Base-by-base conservation (phyloP, 139 green algal species). In the Tetratostichococcus sp. region DNA sequence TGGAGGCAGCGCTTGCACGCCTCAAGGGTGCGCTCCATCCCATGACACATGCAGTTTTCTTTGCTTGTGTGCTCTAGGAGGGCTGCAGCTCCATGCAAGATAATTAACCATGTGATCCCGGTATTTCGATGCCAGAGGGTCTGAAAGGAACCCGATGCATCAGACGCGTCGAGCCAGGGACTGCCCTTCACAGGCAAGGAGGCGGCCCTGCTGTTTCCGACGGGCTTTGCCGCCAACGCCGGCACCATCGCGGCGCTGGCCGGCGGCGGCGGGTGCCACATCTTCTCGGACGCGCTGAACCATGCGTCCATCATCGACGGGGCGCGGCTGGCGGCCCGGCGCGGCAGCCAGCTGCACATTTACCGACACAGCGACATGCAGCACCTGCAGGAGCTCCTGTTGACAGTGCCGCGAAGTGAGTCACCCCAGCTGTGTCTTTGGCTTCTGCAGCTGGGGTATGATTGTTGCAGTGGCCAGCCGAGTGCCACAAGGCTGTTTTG, bases 261-360 rank as follows among this genome's bases (percentile, higher is more conserved):
- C 8, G 30, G 28, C 19, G 68, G 26, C 1, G 0, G 31, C 30
- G 21, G 30, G 67, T 66, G 62, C 42, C 11, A 50, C 23, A 81
- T 98, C 25, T 94, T 97, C 67, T 92, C 80, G 16, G 95, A 99
- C 68, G 90, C 93, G 76, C 90, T 98, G 5, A 99, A 99, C 79
- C 95, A 99, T 79, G 95, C 95, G 0, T 95, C 86, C 74, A 98
- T 99, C 79, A 91, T 99, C 67, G 95, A 99, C 72, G 95, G 91
- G 4, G 84, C 81, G 4, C 75, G 91, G 22, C 82, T 98, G 58
- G 93, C 84, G 28, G 25, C 58, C 31, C 73, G 78, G 1, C 28
- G 11, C 17, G 82, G 74, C 26, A 70, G 71, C n/a, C 5, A 25
- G 39, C 42, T 96, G 65, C 76, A 91, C 31, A 83, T 97, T n/a